Evolutionary conservation across 2,329 filamentous ascomycete species (phyloP).

Genomic region (Taxawa tesnikishii): DNA sequence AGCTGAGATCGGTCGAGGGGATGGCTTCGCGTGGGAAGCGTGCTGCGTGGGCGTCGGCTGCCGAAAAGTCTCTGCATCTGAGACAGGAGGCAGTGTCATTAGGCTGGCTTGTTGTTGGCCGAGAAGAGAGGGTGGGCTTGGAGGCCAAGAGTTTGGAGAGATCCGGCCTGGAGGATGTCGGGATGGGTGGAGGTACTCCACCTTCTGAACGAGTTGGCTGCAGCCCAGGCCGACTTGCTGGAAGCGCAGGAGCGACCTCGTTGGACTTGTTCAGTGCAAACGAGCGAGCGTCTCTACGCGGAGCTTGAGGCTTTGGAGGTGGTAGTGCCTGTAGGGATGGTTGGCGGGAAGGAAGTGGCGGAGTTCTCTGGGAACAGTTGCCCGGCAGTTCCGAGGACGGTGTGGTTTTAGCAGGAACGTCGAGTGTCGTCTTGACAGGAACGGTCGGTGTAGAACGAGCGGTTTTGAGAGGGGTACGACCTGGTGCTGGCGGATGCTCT

Average conservation of each 20-base stretch:
- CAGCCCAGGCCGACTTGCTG: constrained; percentile 6
- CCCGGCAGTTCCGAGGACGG: too few species aligned
- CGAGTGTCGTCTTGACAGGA: constrained; percentile 10
- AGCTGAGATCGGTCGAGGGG: constrained; percentile 53
- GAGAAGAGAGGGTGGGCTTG: constrained; percentile 26
- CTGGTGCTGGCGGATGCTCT: constrained; percentile 28
- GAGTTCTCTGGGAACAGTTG: too few species aligned
- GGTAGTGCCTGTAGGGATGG: constrained; percentile 2
- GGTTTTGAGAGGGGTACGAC: constrained; percentile 24
- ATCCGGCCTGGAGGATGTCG: constrained; percentile 44
- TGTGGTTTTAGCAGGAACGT: too few species aligned
- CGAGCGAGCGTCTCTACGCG: constrained; percentile 33
- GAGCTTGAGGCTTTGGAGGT: constrained; percentile 13
- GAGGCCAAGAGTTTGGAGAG: constrained; percentile 42
- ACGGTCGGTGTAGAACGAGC: constrained; percentile 22
- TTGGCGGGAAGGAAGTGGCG: constrained; percentile 12
- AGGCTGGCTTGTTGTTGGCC: constrained; percentile 9
- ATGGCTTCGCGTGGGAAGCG: constrained; percentile 62
- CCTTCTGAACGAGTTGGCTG: constrained; percentile 1
- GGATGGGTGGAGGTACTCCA: constrained; percentile 37
- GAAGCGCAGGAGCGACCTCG: constrained; percentile 11
- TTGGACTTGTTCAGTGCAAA: constrained; percentile 30
- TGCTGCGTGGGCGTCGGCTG: constrained; percentile 63
- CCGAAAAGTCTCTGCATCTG: constrained; percentile 77
- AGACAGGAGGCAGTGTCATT: constrained; percentile 45